phyloP scores from a whole-genome alignment of 75 land plant species.

The Isoetes taiwanensis region DNA sequence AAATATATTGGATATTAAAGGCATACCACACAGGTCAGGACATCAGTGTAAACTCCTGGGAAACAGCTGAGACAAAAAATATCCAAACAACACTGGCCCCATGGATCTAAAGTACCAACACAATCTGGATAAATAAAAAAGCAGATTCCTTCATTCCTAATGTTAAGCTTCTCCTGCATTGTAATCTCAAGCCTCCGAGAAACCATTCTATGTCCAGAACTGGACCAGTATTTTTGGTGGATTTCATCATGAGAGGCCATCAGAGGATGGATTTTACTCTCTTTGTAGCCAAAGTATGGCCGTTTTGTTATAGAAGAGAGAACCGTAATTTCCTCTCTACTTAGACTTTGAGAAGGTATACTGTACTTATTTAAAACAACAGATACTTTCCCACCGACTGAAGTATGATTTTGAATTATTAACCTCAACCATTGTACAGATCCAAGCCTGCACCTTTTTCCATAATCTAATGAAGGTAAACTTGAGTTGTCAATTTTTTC shows the following conservation, averaged over 20 bases:
- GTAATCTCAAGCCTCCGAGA: background rate
- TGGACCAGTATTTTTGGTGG: conserved; percentile 3
- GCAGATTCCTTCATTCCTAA: background rate
- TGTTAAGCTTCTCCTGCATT: background rate
- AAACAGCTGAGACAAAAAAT: conserved; percentile 1
- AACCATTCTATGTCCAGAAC: background rate
- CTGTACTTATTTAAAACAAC: no score
- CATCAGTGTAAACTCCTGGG: background rate
- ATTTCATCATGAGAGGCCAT: background rate
- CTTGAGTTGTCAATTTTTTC: no score
- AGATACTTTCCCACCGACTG: no score
- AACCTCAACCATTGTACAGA: no score
- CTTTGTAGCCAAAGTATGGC: background rate
- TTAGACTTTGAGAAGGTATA: no score
- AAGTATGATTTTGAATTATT: no score
- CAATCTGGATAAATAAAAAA: background rate
- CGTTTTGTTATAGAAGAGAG: background rate
- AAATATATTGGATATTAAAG: background rate
- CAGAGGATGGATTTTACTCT: background rate
- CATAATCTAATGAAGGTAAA: no score
- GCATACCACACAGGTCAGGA: background rate
- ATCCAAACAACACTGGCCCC: background rate
- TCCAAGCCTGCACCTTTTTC: no score
- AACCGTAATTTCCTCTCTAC: background rate
- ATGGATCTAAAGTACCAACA: background rate